Percentiles rank a stretch among this genome's conserved stretches.
Evolutionary conservation across 768 basidiomycete species (phyloP).

Genomic region (Hortiboletus campestris): DNA sequence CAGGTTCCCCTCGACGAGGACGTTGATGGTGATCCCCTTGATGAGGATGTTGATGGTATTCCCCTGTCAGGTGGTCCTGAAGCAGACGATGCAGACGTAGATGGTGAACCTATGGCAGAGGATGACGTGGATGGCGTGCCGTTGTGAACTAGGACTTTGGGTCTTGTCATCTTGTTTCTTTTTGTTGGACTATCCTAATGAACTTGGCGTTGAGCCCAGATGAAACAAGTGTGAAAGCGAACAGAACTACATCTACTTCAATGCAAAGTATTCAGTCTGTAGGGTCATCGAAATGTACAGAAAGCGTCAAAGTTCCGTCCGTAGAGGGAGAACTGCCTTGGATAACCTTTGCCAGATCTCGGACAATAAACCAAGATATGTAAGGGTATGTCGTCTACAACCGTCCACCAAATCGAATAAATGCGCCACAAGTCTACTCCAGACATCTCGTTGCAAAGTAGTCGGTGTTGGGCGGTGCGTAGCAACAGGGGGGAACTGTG

Average conservation of each 20-base stretch:
- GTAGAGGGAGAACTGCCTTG: constrained; percentile 13
- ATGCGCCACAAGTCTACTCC: constrained; percentile 13
- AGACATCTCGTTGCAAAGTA: not conserved
- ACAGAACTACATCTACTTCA: not conserved
- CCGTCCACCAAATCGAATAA: constrained; percentile 14
- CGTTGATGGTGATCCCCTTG: constrained; percentile 28
- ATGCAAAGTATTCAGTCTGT: not conserved
- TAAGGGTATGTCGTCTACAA: constrained; percentile 23
- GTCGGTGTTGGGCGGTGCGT: not conserved
- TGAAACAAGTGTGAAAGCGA: not conserved
- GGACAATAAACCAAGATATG: constrained; percentile 17
- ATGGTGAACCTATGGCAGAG: constrained; percentile 30
- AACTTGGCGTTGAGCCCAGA: not conserved
- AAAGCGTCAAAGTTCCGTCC: constrained; percentile 28
- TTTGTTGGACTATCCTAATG: not conserved
- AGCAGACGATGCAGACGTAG: constrained; percentile 17
- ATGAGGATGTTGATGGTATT: constrained; percentile 40
- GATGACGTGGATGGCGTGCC: constrained; percentile 41
- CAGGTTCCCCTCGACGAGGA: constrained; percentile 35
- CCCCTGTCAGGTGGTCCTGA: constrained; percentile 30
- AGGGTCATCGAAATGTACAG: not conserved
- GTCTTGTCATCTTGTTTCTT: not conserved
- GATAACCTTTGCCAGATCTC: constrained; percentile 21
- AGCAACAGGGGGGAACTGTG: not conserved
- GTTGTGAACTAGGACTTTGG: constrained; percentile 23